Conservation (phyloP, 2,329 filamentous ascomycete genomes). For the Fusarium sp. region DNA sequence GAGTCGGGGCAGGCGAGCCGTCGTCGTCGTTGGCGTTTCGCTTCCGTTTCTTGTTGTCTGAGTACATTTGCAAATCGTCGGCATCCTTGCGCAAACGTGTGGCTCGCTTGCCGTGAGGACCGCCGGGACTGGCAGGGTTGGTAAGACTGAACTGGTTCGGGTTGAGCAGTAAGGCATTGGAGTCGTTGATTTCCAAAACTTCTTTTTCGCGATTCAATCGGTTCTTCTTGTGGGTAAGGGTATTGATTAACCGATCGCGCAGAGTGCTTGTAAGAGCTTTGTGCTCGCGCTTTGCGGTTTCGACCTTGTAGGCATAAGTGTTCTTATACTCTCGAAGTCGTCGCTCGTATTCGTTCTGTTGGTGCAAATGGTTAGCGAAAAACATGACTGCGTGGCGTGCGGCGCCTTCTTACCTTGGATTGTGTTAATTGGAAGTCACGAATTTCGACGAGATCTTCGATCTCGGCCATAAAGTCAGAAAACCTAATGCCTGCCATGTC, state of each 20-base stretch:
- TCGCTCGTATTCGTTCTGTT: constrained; percentile 72
- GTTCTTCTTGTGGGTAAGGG: constrained; percentile 72
- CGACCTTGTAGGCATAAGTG: constrained; percentile 70
- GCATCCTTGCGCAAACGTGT: constrained; percentile 71
- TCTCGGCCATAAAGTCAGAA: constrained; percentile 83
- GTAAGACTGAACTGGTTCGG: constrained; percentile 76
- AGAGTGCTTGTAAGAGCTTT: constrained; percentile 69
- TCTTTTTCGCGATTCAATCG: constrained; percentile 75
- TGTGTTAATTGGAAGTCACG: constrained; percentile 85
- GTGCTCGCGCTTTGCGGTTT: constrained; percentile 73
- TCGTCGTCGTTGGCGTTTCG: constrained; percentile 70
- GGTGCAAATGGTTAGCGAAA: constrained; percentile 29
- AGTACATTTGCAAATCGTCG: constrained; percentile 67
- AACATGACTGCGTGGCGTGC: constrained; percentile 1
- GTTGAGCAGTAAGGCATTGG: constrained; percentile 73
- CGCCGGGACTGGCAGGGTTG: constrained; percentile 73
- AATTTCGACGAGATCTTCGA: constrained; percentile 89
- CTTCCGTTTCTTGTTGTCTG: constrained; percentile 72
- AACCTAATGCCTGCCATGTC: constrained; percentile 87
- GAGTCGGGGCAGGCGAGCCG: constrained; percentile 70
- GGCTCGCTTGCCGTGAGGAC: constrained; percentile 71
- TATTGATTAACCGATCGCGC: constrained; percentile 75
- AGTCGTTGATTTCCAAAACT: constrained; percentile 74
- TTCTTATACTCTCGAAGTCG: constrained; percentile 70
- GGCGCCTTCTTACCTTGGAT: constrained; percentile 75